Evolutionary conservation across 805 yeast species (phyloP).

Genomic region (Schwanniomyces vanrijiae): DNA sequence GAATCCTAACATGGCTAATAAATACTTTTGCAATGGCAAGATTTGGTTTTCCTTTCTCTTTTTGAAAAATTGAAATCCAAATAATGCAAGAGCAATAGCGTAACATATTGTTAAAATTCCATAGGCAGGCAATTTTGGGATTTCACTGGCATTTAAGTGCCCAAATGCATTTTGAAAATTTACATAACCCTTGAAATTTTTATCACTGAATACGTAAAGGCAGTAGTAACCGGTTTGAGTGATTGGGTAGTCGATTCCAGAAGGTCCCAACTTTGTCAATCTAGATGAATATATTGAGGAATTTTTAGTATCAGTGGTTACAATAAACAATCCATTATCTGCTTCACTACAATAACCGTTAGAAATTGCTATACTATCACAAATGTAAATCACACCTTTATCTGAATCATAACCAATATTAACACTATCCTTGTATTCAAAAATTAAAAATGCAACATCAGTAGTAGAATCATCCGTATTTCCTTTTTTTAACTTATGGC

Average conservation of each 20-base stretch:
- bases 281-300: slow-evolving; percentile 58
- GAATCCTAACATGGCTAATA: slow-evolving; percentile 81
- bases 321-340: slow-evolving; percentile 63
- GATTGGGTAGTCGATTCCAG: slow-evolving; percentile 62
- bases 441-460: slow-evolving; percentile 66
- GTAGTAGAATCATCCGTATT: slow-evolving; percentile 11
- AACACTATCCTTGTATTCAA: slow-evolving; percentile 78
- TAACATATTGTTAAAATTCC: slow-evolving; percentile 84
- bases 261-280: slow-evolving; percentile 57
- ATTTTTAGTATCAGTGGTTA: slow-evolving; percentile 44
- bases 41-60: slow-evolving; percentile 75
- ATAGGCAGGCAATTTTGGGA: slow-evolving; percentile 86
- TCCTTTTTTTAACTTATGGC: slow-evolving; percentile 25
- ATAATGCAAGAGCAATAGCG: slow-evolving; percentile 76
- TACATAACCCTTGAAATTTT: slow-evolving; percentile 61
- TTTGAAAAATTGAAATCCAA: slow-evolving; percentile 80
- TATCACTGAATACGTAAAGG: slow-evolving; percentile 63
- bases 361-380: slow-evolving; percentile 68
- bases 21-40: slow-evolving; percentile 85
- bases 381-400: slow-evolving; percentile 56
- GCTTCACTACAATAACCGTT: slow-evolving; percentile 51
- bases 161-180: slow-evolving; percentile 93
- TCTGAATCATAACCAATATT: slow-evolving; percentile 57
- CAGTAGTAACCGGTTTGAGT: slow-evolving; percentile 88
- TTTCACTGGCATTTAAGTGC: slow-evolving; percentile 81